Percentiles rank a stretch among this genome's conserved stretches.
These are phyloP conservation scores for Prunus kanzakura DNA, from an alignment of 306 rosid species.

Conservation along the genomic window DNA sequence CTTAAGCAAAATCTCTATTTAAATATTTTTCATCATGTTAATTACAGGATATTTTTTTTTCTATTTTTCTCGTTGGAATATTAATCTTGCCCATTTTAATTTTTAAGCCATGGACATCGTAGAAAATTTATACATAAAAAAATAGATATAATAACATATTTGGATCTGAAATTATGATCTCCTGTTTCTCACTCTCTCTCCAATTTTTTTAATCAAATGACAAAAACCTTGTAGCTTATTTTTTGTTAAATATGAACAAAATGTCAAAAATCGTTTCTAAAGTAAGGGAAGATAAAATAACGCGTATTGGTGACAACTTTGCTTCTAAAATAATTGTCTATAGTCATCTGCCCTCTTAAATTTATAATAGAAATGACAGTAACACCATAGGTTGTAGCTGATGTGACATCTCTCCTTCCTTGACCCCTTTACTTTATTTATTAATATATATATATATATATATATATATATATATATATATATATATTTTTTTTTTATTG, in stretches of 20 bases:
- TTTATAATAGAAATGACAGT: constrained; percentile 3
- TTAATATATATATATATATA: too few species aligned
- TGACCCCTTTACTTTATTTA: neutral
- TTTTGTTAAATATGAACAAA: neutral
- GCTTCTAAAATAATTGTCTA: neutral
- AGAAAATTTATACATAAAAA: too few species aligned
- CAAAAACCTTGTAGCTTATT: neutral
- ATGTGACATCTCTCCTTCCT: constrained; percentile 2
- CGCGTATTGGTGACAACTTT: neutral
- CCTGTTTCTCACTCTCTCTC: neutral
- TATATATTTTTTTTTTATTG: too few species aligned
- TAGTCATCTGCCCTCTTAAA: neutral
- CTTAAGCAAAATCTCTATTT: too few species aligned
- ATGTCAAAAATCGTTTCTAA: neutral
- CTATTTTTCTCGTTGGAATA: too few species aligned
- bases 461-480: too few species aligned
- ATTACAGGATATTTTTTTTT: too few species aligned
- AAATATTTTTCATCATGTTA: too few species aligned
- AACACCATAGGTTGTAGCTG: neutral
- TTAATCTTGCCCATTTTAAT: too few species aligned
- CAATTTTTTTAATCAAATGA: neutral
- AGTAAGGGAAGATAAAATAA: neutral
- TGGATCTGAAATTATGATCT: neutral
- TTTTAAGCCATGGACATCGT: too few species aligned
- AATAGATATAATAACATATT: neutral